Percentiles rank a stretch among this genome's conserved stretches.
Evolutionary conservation across 106 monocot species (phyloP).

Genomic region (Apostasia shenzhenica): DNA sequence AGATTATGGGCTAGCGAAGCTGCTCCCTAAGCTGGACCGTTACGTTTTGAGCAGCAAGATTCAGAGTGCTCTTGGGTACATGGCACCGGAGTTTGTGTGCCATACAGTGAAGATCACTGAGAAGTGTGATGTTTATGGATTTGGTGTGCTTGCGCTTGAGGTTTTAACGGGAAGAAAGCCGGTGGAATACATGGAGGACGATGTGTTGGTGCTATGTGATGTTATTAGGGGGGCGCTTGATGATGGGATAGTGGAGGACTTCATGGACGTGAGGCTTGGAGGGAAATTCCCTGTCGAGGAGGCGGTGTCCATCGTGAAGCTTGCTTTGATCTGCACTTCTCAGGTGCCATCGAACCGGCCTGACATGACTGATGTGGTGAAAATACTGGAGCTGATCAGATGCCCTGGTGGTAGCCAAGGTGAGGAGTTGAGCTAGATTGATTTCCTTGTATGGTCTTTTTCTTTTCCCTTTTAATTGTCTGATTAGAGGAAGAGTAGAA

Average conservation of each 20-base stretch:
- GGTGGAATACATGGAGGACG: slow-evolving; percentile 93
- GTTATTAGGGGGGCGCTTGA: slow-evolving; percentile 66
- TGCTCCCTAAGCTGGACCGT: slow-evolving; percentile 81
- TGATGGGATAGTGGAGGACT: slow-evolving; percentile 60
- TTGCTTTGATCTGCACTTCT: slow-evolving; percentile 89
- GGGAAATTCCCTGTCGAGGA: slow-evolving; percentile 71
- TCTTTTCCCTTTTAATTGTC: not conserved
- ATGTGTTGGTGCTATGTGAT: slow-evolving; percentile 82
- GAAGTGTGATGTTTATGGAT: slow-evolving; percentile 88
- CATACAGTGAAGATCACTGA: slow-evolving; percentile 70
- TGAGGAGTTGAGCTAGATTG: slow-evolving; percentile 43
- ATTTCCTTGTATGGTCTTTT: slow-evolving; percentile 8
- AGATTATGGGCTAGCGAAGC: slow-evolving; percentile 77
- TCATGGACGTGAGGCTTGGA: slow-evolving; percentile 53
- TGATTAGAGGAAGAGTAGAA: not conserved
- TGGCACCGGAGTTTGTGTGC: slow-evolving; percentile 94
- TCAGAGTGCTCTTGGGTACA: slow-evolving; percentile 90
- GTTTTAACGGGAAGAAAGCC: slow-evolving; percentile 64
- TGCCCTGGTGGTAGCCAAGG: slow-evolving; percentile 44
- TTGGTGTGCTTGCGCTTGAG: slow-evolving; percentile 72
- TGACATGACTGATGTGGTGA: slow-evolving; percentile 82
- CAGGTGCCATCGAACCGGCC: slow-evolving; percentile 92
- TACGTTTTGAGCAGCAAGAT: slow-evolving; percentile 89
- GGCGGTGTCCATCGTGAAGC: slow-evolving; percentile 65
- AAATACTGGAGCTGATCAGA: slow-evolving; percentile 83